Percentiles rank a stretch among this genome's conserved stretches.
Evolutionary conservation across 768 basidiomycete species (phyloP).

Genomic region (Galerina marginata): DNA sequence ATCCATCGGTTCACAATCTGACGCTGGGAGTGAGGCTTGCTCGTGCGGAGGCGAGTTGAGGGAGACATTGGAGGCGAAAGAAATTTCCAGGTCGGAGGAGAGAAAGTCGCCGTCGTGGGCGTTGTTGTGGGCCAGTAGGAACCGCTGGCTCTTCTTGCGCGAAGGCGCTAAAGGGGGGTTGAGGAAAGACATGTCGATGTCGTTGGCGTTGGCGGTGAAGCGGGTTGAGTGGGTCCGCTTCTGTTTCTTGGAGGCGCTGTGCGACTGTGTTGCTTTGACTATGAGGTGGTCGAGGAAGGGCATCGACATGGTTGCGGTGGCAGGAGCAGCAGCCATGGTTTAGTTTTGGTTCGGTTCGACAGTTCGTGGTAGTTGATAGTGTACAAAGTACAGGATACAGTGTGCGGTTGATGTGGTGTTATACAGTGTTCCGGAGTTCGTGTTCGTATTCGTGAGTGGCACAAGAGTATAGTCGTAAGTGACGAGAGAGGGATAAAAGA

Average conservation of each 20-base stretch:
- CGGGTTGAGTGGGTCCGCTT: constrained; percentile 42
- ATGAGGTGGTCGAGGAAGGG: constrained; percentile 45
- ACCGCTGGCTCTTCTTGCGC: constrained; percentile 54
- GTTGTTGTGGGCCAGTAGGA: constrained; percentile 50
- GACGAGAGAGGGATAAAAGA: constrained; percentile 9
- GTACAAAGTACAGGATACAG: background rate
- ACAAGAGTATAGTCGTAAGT: constrained; percentile 18
- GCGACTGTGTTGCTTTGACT: constrained; percentile 29
- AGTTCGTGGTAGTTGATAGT: constrained; percentile 15
- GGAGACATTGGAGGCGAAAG: constrained; percentile 85
- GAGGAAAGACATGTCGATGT: constrained; percentile 64
- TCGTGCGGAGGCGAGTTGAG: constrained; percentile 71
- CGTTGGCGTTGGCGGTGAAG: constrained; percentile 32
- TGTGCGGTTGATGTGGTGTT: constrained; percentile 17
- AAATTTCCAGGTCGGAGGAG: constrained; percentile 79
- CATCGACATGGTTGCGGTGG: constrained; percentile 31
- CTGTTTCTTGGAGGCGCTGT: constrained; percentile 49
- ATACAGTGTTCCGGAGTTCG: constrained; percentile 13
- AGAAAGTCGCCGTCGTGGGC: constrained; percentile 60
- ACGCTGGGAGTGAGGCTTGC: constrained; percentile 43
- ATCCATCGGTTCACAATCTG: constrained; percentile 75
- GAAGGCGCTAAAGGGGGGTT: constrained; percentile 51
- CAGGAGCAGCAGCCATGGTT: constrained; percentile 17
- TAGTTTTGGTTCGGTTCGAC: constrained; percentile 8
- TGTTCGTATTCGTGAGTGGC: constrained; percentile 8